Conservation (phyloP, 352 stramenopile genomes). For the Phytophthora sp. region DNA sequence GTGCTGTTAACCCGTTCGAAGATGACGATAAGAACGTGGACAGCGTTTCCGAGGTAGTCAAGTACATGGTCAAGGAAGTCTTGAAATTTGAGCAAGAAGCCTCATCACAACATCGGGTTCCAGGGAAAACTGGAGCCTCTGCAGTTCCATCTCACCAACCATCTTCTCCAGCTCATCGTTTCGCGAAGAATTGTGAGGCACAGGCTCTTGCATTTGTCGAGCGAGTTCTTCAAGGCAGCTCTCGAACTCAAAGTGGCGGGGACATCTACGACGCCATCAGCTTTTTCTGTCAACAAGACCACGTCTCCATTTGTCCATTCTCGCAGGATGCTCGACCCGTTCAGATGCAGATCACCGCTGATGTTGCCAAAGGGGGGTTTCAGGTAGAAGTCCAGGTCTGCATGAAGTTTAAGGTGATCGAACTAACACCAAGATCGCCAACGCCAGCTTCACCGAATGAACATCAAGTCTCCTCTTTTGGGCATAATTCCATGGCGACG, state of each 20-base stretch:
- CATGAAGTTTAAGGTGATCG: constrained; percentile 83
- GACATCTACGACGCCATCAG: constrained; percentile 87
- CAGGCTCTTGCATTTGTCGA: constrained; percentile 73
- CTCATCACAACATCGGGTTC: not conserved
- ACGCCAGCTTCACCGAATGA: constrained; percentile 4
- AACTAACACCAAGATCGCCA: constrained; percentile 41
- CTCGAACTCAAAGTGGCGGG: constrained; percentile 73
- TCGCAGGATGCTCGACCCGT: constrained; percentile 70
- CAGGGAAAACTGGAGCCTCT: constrained; percentile 3
- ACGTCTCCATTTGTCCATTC: constrained; percentile 69
- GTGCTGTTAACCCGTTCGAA: constrained; percentile 24
- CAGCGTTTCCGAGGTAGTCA: constrained; percentile 63
- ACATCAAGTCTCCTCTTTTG: not conserved
- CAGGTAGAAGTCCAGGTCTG: constrained; percentile 65
- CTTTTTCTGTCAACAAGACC: constrained; percentile 67
- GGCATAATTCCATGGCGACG: not conserved
- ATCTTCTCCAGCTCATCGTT: constrained; percentile 43
- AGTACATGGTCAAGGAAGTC: constrained; percentile 59
- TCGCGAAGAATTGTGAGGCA: constrained; percentile 52
- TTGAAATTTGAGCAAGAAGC: constrained; percentile 47
- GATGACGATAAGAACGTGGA: constrained; percentile 29
- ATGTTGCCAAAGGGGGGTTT: constrained; percentile 41
- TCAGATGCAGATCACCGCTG: constrained; percentile 39
- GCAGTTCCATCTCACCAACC: constrained; percentile 13
- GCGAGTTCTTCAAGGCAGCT: constrained; percentile 69